phyloP scores from a whole-genome alignment of 2,329 filamentous ascomycete species.

The Pseudogymnoascus sp. region DNA sequence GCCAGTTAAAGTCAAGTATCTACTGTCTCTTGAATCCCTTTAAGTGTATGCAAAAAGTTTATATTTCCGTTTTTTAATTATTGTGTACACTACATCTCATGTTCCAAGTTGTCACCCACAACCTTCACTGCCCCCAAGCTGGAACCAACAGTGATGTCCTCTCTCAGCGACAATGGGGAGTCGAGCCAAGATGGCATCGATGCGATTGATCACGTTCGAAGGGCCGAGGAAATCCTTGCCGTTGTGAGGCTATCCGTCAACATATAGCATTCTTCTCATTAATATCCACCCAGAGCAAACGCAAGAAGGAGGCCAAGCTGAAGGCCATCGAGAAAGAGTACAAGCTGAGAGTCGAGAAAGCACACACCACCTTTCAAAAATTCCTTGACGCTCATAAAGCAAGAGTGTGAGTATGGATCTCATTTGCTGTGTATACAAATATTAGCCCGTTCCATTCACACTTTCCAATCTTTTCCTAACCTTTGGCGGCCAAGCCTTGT shows the following conservation, averaged over 20 bases:
- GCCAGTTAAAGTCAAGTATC: background rate
- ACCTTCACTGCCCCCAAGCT: background rate
- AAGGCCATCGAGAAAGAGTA: conserved; percentile 22
- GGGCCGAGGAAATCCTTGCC: conserved; percentile 16
- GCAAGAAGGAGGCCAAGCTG: conserved; percentile 22
- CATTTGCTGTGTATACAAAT: background rate
- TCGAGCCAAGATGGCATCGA: background rate
- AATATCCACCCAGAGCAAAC: conserved; percentile 18
- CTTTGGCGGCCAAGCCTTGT: background rate
- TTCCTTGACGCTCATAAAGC: conserved; percentile 19
- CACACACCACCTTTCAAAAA: conserved; percentile 19
- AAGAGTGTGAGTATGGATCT: conserved; percentile 21
- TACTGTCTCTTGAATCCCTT: background rate
- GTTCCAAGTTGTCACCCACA: background rate
- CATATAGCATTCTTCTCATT: background rate
- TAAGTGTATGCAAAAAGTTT: background rate
- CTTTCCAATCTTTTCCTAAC: background rate
- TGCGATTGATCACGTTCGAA: conserved; percentile 14
- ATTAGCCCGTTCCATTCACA: background rate
- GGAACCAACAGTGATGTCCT: background rate
- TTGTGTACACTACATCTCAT: background rate
- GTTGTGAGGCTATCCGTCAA: conserved; percentile 14
- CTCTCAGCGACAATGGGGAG: background rate
- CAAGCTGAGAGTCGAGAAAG: conserved; percentile 20
- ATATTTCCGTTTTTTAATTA: background rate